A percentile compares a stretch with the other conserved stretches of the same genome.
These are phyloP conservation scores for Avicennia marina DNA, from an alignment of 257 asterid genomes.

Conservation along the genomic window DNA sequence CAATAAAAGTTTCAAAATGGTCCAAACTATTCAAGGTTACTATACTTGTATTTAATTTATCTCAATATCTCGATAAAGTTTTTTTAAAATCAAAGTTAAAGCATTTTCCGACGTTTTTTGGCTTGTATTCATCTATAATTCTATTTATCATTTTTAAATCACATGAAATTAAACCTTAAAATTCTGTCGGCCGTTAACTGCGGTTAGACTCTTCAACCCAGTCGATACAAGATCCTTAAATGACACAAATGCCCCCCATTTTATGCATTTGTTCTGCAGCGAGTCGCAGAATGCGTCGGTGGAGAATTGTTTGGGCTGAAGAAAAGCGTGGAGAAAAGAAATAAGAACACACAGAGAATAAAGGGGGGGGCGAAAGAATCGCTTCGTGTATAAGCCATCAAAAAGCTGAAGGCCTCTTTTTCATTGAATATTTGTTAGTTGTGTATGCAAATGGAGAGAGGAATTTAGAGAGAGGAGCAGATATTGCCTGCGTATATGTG, in stretches of 20 bases:
- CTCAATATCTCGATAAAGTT: too few relatives aligned
- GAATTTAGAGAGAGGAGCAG: background rate
- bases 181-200: constrained; percentile 35
- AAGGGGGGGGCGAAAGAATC: constrained; percentile 8
- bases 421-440: background rate
- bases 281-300: constrained; percentile 23
- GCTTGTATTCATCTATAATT: too few relatives aligned
- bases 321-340: background rate
- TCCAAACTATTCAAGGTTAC: too few relatives aligned
- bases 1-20: too few relatives aligned
- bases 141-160: too few relatives aligned
- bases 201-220: constrained; percentile 26
- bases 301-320: constrained; percentile 16
- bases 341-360: too few relatives aligned
- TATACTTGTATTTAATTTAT: too few relatives aligned
- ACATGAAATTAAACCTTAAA: too few relatives aligned
- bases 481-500: too few relatives aligned
- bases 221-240: constrained; percentile 16
- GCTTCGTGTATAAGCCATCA: constrained; percentile 17
- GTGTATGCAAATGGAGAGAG: background rate
- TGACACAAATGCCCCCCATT: constrained; percentile 12
- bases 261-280: too few relatives aligned
- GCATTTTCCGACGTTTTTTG: too few relatives aligned
- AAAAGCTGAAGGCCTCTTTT: background rate
- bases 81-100: too few relatives aligned